Evolutionary conservation across 1,139 yeast species (phyloP).

Genomic region (Yamadazyma dushanensis): DNA sequence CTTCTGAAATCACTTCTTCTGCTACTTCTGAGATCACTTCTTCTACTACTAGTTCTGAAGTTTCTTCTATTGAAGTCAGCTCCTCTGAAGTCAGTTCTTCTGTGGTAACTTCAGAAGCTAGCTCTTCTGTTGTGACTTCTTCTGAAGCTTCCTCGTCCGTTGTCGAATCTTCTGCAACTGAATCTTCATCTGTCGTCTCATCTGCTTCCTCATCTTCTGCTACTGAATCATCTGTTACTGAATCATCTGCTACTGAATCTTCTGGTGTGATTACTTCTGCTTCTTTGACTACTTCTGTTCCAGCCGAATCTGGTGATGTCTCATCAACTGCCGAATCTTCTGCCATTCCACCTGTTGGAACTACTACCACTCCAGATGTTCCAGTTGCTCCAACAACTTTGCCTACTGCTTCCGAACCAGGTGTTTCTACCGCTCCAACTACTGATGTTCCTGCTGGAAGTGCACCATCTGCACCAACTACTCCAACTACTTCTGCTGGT

Average conservation of each 20-base stretch:
- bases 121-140: constrained; percentile 6
- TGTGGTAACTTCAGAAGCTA: constrained; percentile 7
- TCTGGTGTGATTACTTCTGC: constrained; percentile 5
- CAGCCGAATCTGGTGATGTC: constrained; percentile 4
- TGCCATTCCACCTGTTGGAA: constrained; percentile 5
- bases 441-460: constrained; percentile 3
- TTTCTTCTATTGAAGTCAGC: constrained; percentile 7
- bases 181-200: constrained; percentile 4
- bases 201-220: constrained; percentile 5
- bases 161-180: constrained; percentile 6
- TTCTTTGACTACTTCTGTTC: constrained; percentile 4
- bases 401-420: not conserved
- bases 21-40: constrained; percentile 7
- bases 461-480: constrained; percentile 1
- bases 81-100: constrained; percentile 9
- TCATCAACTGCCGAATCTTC: not conserved
- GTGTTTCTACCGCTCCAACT: not conserved
- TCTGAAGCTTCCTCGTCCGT: constrained; percentile 7
- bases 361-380: constrained; percentile 5
- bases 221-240: constrained; percentile 1
- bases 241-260: constrained; percentile 4
- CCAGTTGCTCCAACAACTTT: constrained; percentile 6
- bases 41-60: constrained; percentile 6
- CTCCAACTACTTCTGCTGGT: constrained; percentile 5
- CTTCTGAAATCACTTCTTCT: constrained; percentile 7